Evolutionary conservation across 306 rosid species (phyloP).

Genomic region (Prunus salicina): DNA sequence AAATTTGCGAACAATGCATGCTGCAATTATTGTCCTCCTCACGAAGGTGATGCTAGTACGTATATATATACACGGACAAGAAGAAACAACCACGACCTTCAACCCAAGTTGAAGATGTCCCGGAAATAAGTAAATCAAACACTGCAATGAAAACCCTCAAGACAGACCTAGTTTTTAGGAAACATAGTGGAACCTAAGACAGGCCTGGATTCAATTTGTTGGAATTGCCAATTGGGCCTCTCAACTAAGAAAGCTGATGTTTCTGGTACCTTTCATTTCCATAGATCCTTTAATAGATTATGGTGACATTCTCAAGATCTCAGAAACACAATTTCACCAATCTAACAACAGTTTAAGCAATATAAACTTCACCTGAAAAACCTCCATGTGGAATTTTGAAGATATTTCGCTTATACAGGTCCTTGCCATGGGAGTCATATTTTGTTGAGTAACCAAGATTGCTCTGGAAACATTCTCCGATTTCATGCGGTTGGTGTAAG

Average conservation of each 20-base stretch:
- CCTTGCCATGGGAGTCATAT: slow-evolving; percentile 52
- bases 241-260: neutral
- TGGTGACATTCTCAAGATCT: neutral
- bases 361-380: slow-evolving; percentile 61
- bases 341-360: neutral
- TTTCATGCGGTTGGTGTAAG: slow-evolving; percentile 61
- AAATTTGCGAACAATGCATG: neutral
- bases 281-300: neutral
- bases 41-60: neutral
- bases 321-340: neutral
- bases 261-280: neutral
- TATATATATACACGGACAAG: no score
- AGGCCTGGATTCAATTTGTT: no score
- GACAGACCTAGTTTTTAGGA: neutral
- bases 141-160: neutral
- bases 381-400: slow-evolving; percentile 58
- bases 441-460: slow-evolving; percentile 56
- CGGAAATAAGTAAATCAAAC: neutral
- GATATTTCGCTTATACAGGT: slow-evolving; percentile 42
- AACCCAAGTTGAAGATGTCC: neutral
- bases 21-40: neutral
- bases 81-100: neutral
- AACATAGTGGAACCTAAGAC: no score
- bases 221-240: no score
- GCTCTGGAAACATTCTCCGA: slow-evolving; percentile 61